Evolutionary conservation across 2,329 filamentous ascomycete species (phyloP), one percentile per base, ranked within the genome.

Genomic region (Ophiocordyceps camponoti-saundersi): DNA sequence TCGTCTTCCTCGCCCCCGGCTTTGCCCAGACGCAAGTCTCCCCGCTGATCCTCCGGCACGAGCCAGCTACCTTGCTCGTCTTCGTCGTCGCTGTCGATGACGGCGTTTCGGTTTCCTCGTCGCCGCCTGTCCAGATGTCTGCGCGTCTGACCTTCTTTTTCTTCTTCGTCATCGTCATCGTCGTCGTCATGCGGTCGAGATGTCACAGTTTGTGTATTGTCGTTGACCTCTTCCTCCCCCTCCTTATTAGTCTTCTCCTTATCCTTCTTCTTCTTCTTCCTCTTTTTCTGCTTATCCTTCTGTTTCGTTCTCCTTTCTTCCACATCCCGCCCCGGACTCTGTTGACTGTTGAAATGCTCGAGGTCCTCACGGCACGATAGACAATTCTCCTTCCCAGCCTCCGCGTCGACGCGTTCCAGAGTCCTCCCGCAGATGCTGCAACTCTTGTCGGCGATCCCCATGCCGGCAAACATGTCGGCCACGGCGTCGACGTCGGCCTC

Each of bases 1-100:
- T 94, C 87, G 51, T 94, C 86, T 46, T 87, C 83, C n/a, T 78
- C 76, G 4, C 85, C 86, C n/a, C 86, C 87, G 42, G 85, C 83
- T 58, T 80, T 83, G 44, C 84, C 85, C 16, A 89, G 69, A n/a
- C 69, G 68, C 4, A 80, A 58, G 1, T 70, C 58, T 0, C 72
- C 70, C 42, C 74, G 79, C 56, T 92, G 70, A 11, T 75, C 70
- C 48, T 83, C 79, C 0, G 79, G 73, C 3, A 89, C 84, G 41
- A 94, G 69, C 88, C 88, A 94, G 54, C 85, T 82, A 13, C 77
- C 85, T 48, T 85, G 79, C 6, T 73, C 79, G 22, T 82, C 80
- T 51, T 80, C 75, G 48, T 83, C 76, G 50, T 82, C 79, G 53
- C 81, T 85, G 49, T 83, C 80, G 3, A 76, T 56, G 18, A 86